A percentile compares a stretch with the other conserved stretches of the same genome.
phyloP scores from a whole-genome alignment of 768 basidiomycete species.

The Gautieria morchelliformis region DNA sequence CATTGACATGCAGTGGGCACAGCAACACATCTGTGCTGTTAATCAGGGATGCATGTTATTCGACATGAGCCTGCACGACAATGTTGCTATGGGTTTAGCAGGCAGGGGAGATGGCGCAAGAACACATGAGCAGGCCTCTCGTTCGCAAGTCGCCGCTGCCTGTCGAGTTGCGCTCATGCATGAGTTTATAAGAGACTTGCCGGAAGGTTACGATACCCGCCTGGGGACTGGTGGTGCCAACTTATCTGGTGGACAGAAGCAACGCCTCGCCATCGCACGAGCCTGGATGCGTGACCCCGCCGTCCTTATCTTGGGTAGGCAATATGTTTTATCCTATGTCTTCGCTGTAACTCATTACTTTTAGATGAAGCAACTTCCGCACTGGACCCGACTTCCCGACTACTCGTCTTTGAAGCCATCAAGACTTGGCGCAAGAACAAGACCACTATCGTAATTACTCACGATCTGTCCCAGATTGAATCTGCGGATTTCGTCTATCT shows the following conservation, averaged over 20 bases:
- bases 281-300: constrained; percentile 79
- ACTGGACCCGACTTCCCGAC: constrained; percentile 77
- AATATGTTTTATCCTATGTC: neutral
- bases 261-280: constrained; percentile 82
- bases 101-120: constrained; percentile 30
- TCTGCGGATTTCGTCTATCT: constrained; percentile 84
- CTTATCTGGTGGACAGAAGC: constrained; percentile 87
- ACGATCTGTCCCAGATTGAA: constrained; percentile 81
- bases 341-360: constrained; percentile 1
- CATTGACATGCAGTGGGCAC: constrained; percentile 64
- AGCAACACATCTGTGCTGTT: constrained; percentile 63
- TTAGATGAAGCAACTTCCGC: constrained; percentile 76
- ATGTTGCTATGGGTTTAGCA: constrained; percentile 70
- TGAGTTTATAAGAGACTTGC: constrained; percentile 78
- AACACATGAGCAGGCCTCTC: constrained; percentile 40
- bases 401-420: constrained; percentile 64
- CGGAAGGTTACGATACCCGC: constrained; percentile 78
- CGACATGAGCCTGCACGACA: constrained; percentile 73
- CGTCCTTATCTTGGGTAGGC: constrained; percentile 83
- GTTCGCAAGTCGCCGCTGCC: constrained; percentile 68
- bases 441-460: constrained; percentile 92
- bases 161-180: constrained; percentile 81
- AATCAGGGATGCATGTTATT: constrained; percentile 75
- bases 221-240: constrained; percentile 68
- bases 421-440: constrained; percentile 62